Percentiles rank a stretch among this genome's conserved stretches.
phyloP scores from a whole-genome alignment of 306 rosid genomes.

The Cicer judaicum region DNA sequence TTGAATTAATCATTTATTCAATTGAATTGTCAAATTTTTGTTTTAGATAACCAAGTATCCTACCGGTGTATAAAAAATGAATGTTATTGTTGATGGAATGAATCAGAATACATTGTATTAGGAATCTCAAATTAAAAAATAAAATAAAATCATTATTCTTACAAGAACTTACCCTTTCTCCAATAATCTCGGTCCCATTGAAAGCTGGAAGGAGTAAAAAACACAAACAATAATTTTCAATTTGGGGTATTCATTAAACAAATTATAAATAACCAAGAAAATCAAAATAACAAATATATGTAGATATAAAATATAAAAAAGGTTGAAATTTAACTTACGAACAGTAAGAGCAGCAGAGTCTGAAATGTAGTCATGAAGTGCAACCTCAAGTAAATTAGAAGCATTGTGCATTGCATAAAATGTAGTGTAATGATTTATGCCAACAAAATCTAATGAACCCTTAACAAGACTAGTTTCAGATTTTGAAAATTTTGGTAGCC shows the following conservation, averaged over 20 bases:
- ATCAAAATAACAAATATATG: too few relatives aligned
- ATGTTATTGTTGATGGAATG: not conserved
- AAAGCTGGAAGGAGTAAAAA: constrained; percentile 59
- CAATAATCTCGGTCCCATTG: constrained; percentile 59
- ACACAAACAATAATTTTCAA: not conserved
- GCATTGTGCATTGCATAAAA: constrained; percentile 56
- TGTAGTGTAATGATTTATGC: constrained; percentile 86
- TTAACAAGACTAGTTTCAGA: constrained; percentile 56
- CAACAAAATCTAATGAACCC: constrained; percentile 82
- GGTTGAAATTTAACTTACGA: constrained; percentile 55
- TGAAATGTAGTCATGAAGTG: constrained; percentile 52
- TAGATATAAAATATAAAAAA: not conserved
- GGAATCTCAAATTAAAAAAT: not conserved
- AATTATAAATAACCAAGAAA: not conserved
- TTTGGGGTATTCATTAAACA: not conserved
- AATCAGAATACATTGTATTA: not conserved
- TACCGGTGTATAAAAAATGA: too few relatives aligned
- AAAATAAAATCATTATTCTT: not conserved
- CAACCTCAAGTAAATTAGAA: not conserved
- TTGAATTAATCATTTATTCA: too few relatives aligned
- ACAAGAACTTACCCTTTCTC: constrained; percentile 59
- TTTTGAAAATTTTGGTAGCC: constrained; percentile 69
- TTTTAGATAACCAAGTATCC: too few relatives aligned
- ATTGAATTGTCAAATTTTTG: too few relatives aligned
- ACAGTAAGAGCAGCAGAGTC: constrained; percentile 63